A percentile compares a stretch with the other conserved stretches of the same genome.
phyloP scores from a whole-genome alignment of 352 stramenopile genomes.

The Pythium chondricola region DNA sequence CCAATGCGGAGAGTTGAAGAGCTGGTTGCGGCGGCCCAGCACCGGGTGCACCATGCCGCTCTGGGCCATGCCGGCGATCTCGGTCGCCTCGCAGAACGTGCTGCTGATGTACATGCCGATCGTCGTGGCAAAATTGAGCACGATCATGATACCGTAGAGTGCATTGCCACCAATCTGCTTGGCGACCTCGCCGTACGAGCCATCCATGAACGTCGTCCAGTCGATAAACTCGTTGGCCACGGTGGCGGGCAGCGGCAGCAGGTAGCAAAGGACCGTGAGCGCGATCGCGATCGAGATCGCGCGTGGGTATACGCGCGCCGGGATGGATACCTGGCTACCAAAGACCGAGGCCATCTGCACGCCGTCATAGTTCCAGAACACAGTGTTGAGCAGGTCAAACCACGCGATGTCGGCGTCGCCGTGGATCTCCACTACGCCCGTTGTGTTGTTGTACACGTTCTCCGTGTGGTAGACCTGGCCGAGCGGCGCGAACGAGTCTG shows the following conservation, averaged over 20 bases:
- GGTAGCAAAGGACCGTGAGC: constrained; percentile 50
- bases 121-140: constrained; percentile 72
- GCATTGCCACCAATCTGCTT: constrained; percentile 48
- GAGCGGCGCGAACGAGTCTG: constrained; percentile 4
- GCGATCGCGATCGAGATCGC: constrained; percentile 69
- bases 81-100: constrained; percentile 83
- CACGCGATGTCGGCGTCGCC: constrained; percentile 32
- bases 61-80: constrained; percentile 68
- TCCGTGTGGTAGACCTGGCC: constrained; percentile 1
- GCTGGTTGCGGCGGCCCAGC: constrained; percentile 39
- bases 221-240: constrained; percentile 10
- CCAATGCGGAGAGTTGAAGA: constrained; percentile 21
- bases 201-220: constrained; percentile 19
- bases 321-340: constrained; percentile 71
- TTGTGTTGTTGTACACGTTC: neutral
- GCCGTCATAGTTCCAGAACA: constrained; percentile 92
- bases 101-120: constrained; percentile 87
- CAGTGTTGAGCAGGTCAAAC: constrained; percentile 74
- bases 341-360: constrained; percentile 79
- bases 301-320: constrained; percentile 48
- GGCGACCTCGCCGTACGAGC: constrained; percentile 3
- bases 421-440: neutral
- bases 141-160: constrained; percentile 73
- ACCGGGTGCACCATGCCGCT: constrained; percentile 63
- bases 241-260: constrained; percentile 65